phyloP scores from a whole-genome alignment of 371 early-diverging fungal species.

The Haplosporangium sp. region DNA sequence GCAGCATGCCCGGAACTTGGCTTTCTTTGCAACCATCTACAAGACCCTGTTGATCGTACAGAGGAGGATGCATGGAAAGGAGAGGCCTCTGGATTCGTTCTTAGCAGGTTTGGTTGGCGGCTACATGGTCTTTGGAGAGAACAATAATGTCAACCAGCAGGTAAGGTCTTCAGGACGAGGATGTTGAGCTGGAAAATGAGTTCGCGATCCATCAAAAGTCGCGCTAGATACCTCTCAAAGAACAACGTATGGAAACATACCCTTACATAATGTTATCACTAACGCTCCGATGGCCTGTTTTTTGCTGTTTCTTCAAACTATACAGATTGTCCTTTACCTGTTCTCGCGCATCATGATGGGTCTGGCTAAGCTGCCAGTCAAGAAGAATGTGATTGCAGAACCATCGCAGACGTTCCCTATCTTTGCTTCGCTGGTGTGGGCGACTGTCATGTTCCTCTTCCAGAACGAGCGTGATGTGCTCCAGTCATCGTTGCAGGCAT shows the following conservation, averaged over 20 bases:
- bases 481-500: constrained; percentile 90
- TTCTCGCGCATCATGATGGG: constrained; percentile 93
- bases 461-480: constrained; percentile 88
- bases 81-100: constrained; percentile 85
- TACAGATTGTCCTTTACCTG: constrained; percentile 92
- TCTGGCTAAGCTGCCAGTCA: constrained; percentile 83
- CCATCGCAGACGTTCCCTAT: constrained; percentile 88
- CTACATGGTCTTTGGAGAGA: constrained; percentile 93
- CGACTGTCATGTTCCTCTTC: constrained; percentile 95
- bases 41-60: constrained; percentile 88
- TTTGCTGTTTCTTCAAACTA: background rate
- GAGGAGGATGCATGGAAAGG: constrained; percentile 75
- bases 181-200: background rate
- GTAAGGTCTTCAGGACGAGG: constrained; percentile 56
- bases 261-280: background rate
- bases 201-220: background rate
- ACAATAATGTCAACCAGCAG: constrained; percentile 95
- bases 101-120: constrained; percentile 96
- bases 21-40: constrained; percentile 93
- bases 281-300: background rate
- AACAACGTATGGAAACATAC: background rate
- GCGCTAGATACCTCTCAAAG: background rate
- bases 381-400: constrained; percentile 71
- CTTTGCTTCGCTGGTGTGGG: constrained; percentile 97
- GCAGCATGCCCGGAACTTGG: constrained; percentile 91